These are phyloP conservation scores for Globisporangium spiculum DNA, from an alignment of 352 stramenopile genomes.

Conservation along the genomic window DNA sequence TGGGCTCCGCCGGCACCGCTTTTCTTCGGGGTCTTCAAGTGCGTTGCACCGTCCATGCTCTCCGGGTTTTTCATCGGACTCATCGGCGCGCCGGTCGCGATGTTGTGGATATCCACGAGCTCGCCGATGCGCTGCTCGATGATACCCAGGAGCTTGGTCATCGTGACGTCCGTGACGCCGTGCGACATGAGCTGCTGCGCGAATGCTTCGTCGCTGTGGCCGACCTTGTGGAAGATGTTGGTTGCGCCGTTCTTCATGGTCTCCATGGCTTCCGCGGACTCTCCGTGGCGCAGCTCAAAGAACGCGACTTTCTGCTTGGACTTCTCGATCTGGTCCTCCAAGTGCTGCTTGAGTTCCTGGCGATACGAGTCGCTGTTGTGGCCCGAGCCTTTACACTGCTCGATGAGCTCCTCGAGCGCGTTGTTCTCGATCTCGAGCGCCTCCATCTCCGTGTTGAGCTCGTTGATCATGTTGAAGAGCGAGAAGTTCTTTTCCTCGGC, in stretches of 20 bases:
- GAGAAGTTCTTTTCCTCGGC: conserved; percentile 95
- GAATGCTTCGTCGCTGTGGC: conserved; percentile 72
- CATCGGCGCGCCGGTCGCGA: conserved; percentile 56
- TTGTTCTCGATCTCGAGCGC: conserved; percentile 85
- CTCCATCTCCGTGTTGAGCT: conserved; percentile 91
- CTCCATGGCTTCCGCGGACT: conserved; percentile 61
- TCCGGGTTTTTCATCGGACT: conserved; percentile 24
- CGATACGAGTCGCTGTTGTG: conserved; percentile 57
- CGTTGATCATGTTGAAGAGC: conserved; percentile 94
- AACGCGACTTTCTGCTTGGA: conserved; percentile 71
- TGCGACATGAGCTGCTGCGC: conserved; percentile 61
- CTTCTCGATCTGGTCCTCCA: conserved; percentile 85
- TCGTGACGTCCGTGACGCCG: conserved; percentile 78
- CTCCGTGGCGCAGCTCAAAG: conserved; percentile 61
- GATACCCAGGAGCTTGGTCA: conserved; percentile 74
- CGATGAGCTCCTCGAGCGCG: conserved; percentile 53
- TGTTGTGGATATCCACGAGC: conserved; percentile 86
- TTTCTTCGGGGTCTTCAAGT: conserved; percentile 26
- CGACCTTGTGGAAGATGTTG: conserved; percentile 82
- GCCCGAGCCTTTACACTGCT: conserved; percentile 56
- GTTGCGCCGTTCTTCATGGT: conserved; percentile 71
- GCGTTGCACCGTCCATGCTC: background rate
- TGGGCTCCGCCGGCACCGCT: conserved; percentile 19
- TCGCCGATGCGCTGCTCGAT: conserved; percentile 85
- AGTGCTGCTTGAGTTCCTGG: conserved; percentile 57